These are phyloP conservation scores for Penicillium sp. DNA, from an alignment of 2,329 filamentous ascomycete genomes.

Conservation along the genomic window DNA sequence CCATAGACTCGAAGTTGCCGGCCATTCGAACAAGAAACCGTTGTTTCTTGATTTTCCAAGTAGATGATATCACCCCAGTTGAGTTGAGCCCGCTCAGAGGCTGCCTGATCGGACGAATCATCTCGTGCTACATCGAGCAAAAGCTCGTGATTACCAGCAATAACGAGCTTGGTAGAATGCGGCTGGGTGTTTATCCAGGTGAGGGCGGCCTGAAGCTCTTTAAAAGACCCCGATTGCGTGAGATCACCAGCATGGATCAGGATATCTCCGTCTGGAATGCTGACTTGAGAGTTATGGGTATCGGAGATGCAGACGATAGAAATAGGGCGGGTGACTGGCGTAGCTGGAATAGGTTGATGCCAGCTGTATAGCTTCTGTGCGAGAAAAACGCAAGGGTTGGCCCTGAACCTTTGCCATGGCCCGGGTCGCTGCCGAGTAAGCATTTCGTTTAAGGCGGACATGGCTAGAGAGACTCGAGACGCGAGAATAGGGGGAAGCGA, in stretches of 20 bases:
- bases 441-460: conserved; percentile 15
- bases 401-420: conserved; percentile 16
- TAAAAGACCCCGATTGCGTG: conserved; percentile 64
- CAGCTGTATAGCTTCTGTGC: conserved; percentile 17
- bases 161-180: conserved; percentile 73
- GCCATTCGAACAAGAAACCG: conserved; percentile 59
- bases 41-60: conserved; percentile 65
- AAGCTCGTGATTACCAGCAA: conserved; percentile 83
- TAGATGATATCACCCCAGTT: conserved; percentile 69
- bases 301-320: conserved; percentile 33
- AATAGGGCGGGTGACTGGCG: conserved; percentile 9
- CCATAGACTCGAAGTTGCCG: conserved; percentile 71
- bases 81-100: conserved; percentile 55
- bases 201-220: conserved; percentile 72
- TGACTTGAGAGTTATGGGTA: conserved; percentile 28
- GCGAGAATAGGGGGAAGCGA: neutral
- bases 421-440: conserved; percentile 16
- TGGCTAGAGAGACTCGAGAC: neutral
- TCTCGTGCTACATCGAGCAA: conserved; percentile 67
- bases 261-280: conserved; percentile 38
- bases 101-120: conserved; percentile 10
- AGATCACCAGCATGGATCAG: conserved; percentile 46
- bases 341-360: conserved; percentile 10
- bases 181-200: conserved; percentile 73
- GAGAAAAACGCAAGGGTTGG: conserved; percentile 18